Evolutionary conservation across 139 green algal species (phyloP), one percentile per base, ranked within the genome.

Genomic region (Micromonas commoda): DNA sequence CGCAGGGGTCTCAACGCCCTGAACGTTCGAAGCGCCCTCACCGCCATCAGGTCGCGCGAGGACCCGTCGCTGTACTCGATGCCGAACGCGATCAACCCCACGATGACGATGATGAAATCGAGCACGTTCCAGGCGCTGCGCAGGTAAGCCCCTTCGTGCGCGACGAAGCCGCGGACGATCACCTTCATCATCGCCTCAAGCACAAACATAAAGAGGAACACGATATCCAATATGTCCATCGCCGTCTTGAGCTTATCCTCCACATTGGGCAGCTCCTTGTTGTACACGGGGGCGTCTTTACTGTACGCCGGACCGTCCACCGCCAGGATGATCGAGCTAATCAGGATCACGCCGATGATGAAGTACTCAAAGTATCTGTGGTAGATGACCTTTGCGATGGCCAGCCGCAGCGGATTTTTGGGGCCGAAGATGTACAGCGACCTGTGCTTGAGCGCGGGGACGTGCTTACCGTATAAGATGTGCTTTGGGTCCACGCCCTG

Each of bases 111-210:
- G 3, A 86, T 71, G 33, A 90, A 82, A 80, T 91, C 86, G 38
- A 90, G 67, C 63, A 84, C 78, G 63, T 86, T 87, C 88, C 89
- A 92, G 28, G 73, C 20, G n/a, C 73, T 83, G 33, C 87, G 79
- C 1, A 93, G 57, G 82, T 93, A 95, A 1, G 81, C 72, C 21
- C 64, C 65, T 13, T 70, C 60, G 53, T 85, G 77, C 2, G 80
- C 73, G 13, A 87, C 35, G 24, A 93, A 86, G 21, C 91, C 91
- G 31, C 83, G 2, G 0, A 63, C 76, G 38, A 83, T 66, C 20
- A 88, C 64, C 87, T 93, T 95, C 31, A 92, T 32, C 6, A 83
- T 19, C 23, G 86, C 81, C 74, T 95, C 89, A 0, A 88, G 3
- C 0, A 78, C 72, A 71, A 93, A 93, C 20, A 86, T 68, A 21